Conservation (phyloP, 306 rosid species). For the Vachellia collinsii region DNA sequence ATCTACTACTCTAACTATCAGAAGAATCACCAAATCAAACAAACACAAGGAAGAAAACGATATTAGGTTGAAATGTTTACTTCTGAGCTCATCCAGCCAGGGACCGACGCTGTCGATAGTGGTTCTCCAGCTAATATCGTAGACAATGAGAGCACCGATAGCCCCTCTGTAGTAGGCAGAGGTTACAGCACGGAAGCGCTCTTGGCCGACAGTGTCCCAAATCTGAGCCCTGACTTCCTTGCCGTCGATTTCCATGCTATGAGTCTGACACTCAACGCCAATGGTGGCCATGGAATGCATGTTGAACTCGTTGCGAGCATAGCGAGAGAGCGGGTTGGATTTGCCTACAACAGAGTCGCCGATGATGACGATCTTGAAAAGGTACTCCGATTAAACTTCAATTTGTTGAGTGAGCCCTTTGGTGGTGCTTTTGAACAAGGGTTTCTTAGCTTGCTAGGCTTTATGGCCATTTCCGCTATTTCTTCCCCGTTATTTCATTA, state of each 20-base stretch:
- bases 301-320: no score
- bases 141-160: neutral
- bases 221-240: neutral
- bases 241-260: neutral
- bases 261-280: no score
- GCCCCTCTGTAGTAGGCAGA: neutral
- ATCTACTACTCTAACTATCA: constrained; percentile 29
- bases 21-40: constrained; percentile 13
- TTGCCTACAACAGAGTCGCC: no score
- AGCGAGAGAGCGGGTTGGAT: no score
- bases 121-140: neutral
- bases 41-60: neutral
- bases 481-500: no score
- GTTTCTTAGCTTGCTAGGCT: no score
- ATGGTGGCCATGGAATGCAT: no score
- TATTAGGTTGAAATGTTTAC: constrained; percentile 39
- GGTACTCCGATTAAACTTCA: no score
- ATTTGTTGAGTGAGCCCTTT: no score
- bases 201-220: neutral
- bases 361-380: no score
- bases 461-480: no score
- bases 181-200: neutral
- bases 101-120: neutral
- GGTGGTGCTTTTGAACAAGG: no score
- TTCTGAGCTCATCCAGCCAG: constrained; percentile 37